Base-by-base conservation (phyloP, 805 yeast genomes). In the Zygotorulaspora danielsina region DNA sequence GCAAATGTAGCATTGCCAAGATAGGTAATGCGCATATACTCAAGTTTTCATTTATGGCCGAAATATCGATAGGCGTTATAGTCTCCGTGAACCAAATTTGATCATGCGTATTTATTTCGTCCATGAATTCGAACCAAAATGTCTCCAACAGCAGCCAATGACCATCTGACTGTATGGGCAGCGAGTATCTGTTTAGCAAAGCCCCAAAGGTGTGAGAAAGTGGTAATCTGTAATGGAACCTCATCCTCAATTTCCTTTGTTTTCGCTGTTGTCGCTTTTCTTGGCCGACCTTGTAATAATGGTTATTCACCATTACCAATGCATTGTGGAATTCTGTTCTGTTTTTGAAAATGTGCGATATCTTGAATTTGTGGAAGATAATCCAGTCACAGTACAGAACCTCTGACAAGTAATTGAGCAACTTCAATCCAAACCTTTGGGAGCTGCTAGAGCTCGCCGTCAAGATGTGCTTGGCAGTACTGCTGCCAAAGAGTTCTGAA, bases 61-160 rank as follows among this genome's bases (percentile, higher is more conserved):
- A 19, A 13, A 37, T 27, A 30, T 51, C 49, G 12, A 53, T 28
- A 19, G 41, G 41, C 3, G 47, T 39, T 19, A 34, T 36, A 17
- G 42, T 34, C 3, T 44, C 48, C 33, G 36, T 43, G 13, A 46
- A 45, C 42, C 44, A 38, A 8, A 32, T 20, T 19, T 42, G 41
- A 8, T 36, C 32, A 28, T 38, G 26, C 33, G 35, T 38, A 30
- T 34, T 42, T 12, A 37, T 38, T 21, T 32, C 30, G 19, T 39
- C 36, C 8, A 55, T 36, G 26, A 53, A 50, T 17, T 53, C 54
- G 33, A 54, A 53, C 61, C 61, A 56, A 3, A 57, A 47, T 2
- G 52, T 37, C 32, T 54, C 52, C 38, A 52, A 38, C 15, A 56
- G 32, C 15, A 49, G 27, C 61, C 61, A 56, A 34, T 54, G 54